A percentile compares a stretch with the other conserved stretches of the same genome.
Evolutionary conservation across 208 protist species (phyloP).

Genomic region (Acanthamoeba sp.): DNA sequence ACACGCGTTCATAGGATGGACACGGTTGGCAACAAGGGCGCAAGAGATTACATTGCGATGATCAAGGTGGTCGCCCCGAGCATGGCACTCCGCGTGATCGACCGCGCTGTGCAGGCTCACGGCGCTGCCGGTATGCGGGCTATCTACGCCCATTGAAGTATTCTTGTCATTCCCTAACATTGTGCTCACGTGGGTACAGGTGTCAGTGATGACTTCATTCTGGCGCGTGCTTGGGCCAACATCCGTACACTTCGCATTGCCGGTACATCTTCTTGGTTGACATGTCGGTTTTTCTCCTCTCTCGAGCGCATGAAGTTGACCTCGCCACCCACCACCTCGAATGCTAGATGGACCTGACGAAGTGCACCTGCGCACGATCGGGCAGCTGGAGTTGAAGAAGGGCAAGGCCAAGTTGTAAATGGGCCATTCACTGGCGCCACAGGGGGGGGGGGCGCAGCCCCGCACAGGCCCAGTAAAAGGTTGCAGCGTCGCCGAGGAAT

Average conservation of each 20-base stretch:
- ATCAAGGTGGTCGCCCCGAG: conserved; percentile 87
- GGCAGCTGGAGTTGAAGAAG: conserved; percentile 74
- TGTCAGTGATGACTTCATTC: conserved; percentile 83
- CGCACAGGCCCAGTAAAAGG: neutral
- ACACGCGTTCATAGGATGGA: conserved; percentile 64
- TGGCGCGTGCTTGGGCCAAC: conserved; percentile 83
- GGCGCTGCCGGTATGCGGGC: conserved; percentile 81
- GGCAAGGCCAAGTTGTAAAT: conserved; percentile 34
- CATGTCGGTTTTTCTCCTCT: no score
- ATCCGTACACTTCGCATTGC: conserved; percentile 88
- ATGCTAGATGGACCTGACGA: conserved; percentile 87
- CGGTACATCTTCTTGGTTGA: conserved; percentile 74
- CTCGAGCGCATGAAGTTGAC: neutral
- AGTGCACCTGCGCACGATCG: conserved; percentile 83
- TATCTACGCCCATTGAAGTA: neutral
- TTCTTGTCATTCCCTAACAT: neutral
- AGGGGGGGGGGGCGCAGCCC: no score
- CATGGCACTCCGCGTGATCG: conserved; percentile 87
- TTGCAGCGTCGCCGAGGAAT: neutral
- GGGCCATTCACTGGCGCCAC: no score
- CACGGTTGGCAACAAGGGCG: conserved; percentile 80
- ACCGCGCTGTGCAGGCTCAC: conserved; percentile 87
- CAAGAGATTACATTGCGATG: conserved; percentile 83
- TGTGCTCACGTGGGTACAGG: conserved; percentile 45
- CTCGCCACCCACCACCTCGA: no score